These are phyloP conservation scores for Phytophthora litchii DNA, from an alignment of 352 stramenopile species.

Conservation along the genomic window DNA sequence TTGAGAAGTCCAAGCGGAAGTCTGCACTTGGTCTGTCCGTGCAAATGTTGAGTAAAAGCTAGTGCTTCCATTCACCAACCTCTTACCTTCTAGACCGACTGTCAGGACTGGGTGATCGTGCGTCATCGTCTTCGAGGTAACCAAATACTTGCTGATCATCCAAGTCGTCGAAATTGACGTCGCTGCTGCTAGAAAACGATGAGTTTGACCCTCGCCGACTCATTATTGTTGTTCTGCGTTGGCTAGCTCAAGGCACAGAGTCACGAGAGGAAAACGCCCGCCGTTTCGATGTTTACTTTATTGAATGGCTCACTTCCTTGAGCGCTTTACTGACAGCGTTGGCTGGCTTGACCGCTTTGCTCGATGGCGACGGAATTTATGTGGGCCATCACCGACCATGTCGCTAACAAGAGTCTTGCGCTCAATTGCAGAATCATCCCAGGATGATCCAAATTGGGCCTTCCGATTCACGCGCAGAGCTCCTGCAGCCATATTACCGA, in stretches of 20 bases:
- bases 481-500: constrained; percentile 25
- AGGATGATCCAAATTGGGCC: constrained; percentile 77
- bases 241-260: too few relatives aligned
- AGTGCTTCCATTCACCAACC: not conserved
- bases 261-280: constrained; percentile 10
- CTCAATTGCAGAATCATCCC: constrained; percentile 81
- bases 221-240: constrained; percentile 18
- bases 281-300: constrained; percentile 27
- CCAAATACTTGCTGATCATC: constrained; percentile 64
- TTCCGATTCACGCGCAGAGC: constrained; percentile 68
- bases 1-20: constrained; percentile 64
- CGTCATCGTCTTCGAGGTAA: constrained; percentile 55
- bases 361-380: constrained; percentile 44
- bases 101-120: constrained; percentile 8
- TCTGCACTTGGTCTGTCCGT: constrained; percentile 35
- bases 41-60: constrained; percentile 1
- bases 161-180: constrained; percentile 69
- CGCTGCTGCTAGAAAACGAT: constrained; percentile 55
- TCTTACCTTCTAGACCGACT: constrained; percentile 33
- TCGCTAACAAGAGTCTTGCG: constrained; percentile 79
- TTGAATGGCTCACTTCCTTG: constrained; percentile 29
- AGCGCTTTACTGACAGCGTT: constrained; percentile 22
- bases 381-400: constrained; percentile 47
- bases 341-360: constrained; percentile 36
- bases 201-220: constrained; percentile 43